phyloP scores from a whole-genome alignment of 441 rosid species.

The Aquilaria agallochum region DNA sequence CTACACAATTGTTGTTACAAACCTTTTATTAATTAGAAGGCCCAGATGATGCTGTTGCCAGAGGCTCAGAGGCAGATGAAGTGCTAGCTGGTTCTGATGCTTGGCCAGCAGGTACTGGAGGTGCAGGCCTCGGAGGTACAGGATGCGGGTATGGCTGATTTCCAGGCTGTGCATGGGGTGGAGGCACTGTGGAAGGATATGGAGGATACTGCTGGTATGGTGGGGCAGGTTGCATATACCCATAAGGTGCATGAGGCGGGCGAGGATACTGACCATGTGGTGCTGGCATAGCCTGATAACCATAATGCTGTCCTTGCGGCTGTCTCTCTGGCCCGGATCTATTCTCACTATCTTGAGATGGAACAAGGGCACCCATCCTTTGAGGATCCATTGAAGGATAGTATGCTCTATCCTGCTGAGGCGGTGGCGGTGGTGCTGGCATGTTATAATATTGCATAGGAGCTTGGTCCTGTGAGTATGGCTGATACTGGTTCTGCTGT shows the following conservation, averaged over 20 bases:
- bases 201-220: constrained; percentile 65
- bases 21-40: constrained; percentile 10
- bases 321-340: constrained; percentile 44
- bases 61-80: constrained; percentile 27
- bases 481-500: constrained; percentile 68
- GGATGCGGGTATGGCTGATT: constrained; percentile 59
- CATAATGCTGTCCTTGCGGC: constrained; percentile 41
- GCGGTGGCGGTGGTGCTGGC: constrained; percentile 43
- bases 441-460: constrained; percentile 73
- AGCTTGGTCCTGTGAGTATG: constrained; percentile 37
- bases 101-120: constrained; percentile 24
- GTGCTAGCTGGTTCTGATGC: constrained; percentile 28
- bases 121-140: constrained; percentile 31
- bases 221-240: constrained; percentile 50
- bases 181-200: constrained; percentile 39
- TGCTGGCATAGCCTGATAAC: constrained; percentile 47
- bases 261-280: constrained; percentile 56
- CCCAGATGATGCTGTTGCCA: constrained; percentile 24
- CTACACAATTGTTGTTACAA: no score
- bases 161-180: constrained; percentile 35
- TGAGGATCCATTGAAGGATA: constrained; percentile 99
- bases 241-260: constrained; percentile 55
- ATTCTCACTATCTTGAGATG: constrained; percentile 77
- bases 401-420: constrained; percentile 63
- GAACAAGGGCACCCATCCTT: constrained; percentile 92